Base-by-base conservation (phyloP, 2,329 filamentous ascomycete species). In the Ophiostoma quercus region DNA sequence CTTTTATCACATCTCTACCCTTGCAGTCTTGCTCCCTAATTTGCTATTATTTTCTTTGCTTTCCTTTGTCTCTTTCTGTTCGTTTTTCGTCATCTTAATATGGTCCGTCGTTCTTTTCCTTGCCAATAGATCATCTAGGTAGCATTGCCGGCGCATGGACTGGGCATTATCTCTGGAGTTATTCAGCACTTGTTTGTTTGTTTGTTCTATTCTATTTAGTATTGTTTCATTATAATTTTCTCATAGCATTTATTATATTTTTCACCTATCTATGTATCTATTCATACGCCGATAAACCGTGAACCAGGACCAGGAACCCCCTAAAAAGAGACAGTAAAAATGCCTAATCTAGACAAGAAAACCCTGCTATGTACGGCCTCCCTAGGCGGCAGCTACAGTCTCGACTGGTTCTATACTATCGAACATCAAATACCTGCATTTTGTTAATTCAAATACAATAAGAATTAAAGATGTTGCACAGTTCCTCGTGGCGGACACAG, bases 121-220 rank as follows among this genome's bases (percentile, higher is more conserved):
- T 57, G n/a, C 51, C 25, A 14, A 57, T 57, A 57, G n/a, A 57
- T 57, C 51, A 57, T 25, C 22, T 57, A 57, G 51, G 51, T 57
- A 57, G 51, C 51, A 25, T 57, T 25, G 22, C 12, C n/a, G 51
- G 51, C 51, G 51, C 22, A 57, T 57, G 51, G 51, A 57, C 51
- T 57, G 22, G 51, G 51, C 19, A 47, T 8, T 57, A 47, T 57
- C 11, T 3, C 22, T 57, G 51, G 51, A 57, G 51, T 57, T 57
- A 3, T 57, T 25, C 2, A 25, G 51, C 22, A 57, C 51, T 57
- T n/a, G 11, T 41, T 41, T 41, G 6, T 34, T 34, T 34, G 34
- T 34, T 34, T 34, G 34, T 34, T 34, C 25, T 16, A 3, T 60
- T 67, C 25, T 5, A 37, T 66, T 37, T 41, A n/a, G n/a, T n/a